phyloP scores from a whole-genome alignment of 2,329 filamentous ascomycete genomes.

The Emericellopsis cladophorae region DNA sequence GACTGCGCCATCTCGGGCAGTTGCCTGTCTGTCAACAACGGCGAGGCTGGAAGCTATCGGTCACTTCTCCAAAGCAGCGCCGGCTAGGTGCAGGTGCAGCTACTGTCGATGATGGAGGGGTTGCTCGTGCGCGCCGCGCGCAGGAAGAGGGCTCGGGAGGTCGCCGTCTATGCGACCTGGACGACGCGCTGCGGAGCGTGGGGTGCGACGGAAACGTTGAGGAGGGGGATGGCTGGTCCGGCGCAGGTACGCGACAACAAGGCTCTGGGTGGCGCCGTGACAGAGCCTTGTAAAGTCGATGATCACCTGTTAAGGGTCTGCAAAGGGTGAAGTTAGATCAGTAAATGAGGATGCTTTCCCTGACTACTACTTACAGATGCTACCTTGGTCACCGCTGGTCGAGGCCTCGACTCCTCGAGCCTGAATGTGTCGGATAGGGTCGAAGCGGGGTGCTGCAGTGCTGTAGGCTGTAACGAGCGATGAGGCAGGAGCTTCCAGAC shows the following conservation, averaged over 20 bases:
- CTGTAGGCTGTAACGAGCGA: no score
- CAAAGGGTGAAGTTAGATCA: no score
- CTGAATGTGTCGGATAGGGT: no score
- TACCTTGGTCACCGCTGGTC: not conserved
- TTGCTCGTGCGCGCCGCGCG: conserved; percentile 3
- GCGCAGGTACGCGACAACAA: no score
- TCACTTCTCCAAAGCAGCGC: not conserved
- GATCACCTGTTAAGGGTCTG: no score
- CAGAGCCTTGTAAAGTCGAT: no score
- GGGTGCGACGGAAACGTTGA: not conserved
- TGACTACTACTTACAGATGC: no score
- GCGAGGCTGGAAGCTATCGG: not conserved
- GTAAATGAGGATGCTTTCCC: no score
- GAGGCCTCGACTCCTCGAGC: not conserved
- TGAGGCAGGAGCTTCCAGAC: no score
- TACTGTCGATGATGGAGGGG: not conserved
- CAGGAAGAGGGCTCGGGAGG: conserved; percentile 9
- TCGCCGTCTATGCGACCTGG: conserved; percentile 18
- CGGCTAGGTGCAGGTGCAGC: not conserved
- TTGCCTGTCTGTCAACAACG: not conserved
- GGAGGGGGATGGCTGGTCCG: not conserved
- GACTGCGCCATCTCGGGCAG: conserved; percentile 57
- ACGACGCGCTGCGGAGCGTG: conserved; percentile 5
- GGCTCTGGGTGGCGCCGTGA: no score
- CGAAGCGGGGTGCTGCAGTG: no score